These are phyloP conservation scores for sweet orange (Citrus sinensis) DNA, from an alignment of 345 rosid species.

Conservation along the genomic window DNA sequence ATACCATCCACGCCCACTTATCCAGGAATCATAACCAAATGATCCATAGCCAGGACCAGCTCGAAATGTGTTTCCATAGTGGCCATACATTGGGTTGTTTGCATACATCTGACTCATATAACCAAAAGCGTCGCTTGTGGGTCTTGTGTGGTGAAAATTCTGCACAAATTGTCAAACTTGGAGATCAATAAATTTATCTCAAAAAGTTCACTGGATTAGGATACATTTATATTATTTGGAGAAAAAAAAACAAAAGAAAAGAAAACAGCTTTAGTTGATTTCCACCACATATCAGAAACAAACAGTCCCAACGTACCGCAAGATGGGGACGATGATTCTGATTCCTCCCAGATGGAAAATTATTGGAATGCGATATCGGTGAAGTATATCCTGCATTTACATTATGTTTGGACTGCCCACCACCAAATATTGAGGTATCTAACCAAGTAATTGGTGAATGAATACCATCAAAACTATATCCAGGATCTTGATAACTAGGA, in stretches of 20 bases:
- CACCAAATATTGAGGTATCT: slow-evolving; percentile 28
- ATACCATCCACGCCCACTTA: slow-evolving; percentile 59
- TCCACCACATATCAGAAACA: background rate
- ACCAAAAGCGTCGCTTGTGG: slow-evolving; percentile 43
- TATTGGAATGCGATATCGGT: slow-evolving; percentile 22
- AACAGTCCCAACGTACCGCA: slow-evolving; percentile 31
- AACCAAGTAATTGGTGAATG: slow-evolving; percentile 32
- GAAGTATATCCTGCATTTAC: slow-evolving; percentile 25
- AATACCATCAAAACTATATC: slow-evolving; percentile 42
- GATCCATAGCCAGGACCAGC: slow-evolving; percentile 51
- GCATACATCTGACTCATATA: slow-evolving; percentile 51
- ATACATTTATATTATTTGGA: background rate
- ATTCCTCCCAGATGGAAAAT: slow-evolving; percentile 44
- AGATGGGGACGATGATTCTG: slow-evolving; percentile 33
- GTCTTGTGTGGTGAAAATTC: slow-evolving; percentile 40
- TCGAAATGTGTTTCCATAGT: slow-evolving; percentile 43
- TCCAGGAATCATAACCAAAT: slow-evolving; percentile 57
- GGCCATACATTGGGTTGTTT: slow-evolving; percentile 46
- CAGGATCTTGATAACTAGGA: slow-evolving; percentile 44
- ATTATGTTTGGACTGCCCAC: slow-evolving; percentile 26
- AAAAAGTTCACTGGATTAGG: background rate
- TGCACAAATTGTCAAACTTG: slow-evolving; percentile 12
- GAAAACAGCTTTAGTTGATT: background rate
- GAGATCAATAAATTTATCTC: background rate
- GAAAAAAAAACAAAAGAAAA: too few relatives aligned